Percentiles rank a stretch among this genome's conserved stretches.
phyloP scores from a whole-genome alignment of 768 basidiomycete genomes.

The Boletus sp. region DNA sequence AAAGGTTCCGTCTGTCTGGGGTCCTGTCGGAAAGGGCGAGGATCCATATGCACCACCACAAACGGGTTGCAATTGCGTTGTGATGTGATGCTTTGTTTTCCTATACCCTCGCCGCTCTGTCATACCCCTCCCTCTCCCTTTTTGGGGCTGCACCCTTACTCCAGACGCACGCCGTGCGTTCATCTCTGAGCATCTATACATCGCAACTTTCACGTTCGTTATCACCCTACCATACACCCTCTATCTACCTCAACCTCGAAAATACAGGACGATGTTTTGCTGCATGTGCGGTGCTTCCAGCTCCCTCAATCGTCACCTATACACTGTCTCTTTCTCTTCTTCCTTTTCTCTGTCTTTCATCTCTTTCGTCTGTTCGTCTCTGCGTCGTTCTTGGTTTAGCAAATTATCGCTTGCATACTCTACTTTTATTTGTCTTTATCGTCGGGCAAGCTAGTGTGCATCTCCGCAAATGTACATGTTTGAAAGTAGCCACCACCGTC shows the following conservation, averaged over 20 bases:
- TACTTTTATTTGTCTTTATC: slow-evolving; percentile 37
- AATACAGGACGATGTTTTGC: slow-evolving; percentile 27
- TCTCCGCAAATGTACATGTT: slow-evolving; percentile 31
- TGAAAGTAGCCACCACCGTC: slow-evolving; percentile 3
- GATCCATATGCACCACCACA: slow-evolving; percentile 90
- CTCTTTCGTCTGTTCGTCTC: neutral
- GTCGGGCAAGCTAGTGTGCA: slow-evolving; percentile 23
- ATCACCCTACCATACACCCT: slow-evolving; percentile 24
- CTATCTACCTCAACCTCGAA: slow-evolving; percentile 21
- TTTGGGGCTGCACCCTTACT: neutral
- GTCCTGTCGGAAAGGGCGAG: slow-evolving; percentile 81
- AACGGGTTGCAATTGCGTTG: slow-evolving; percentile 64
- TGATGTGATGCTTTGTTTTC: slow-evolving; percentile 54
- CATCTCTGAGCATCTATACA: slow-evolving; percentile 23
- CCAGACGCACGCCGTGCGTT: slow-evolving; percentile 15
- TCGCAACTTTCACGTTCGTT: slow-evolving; percentile 26
- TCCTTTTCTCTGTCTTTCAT: neutral
- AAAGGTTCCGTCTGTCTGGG: slow-evolving; percentile 93
- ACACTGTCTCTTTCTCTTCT: neutral
- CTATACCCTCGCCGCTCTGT: slow-evolving; percentile 32
- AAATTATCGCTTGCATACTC: slow-evolving; percentile 18
- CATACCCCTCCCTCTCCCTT: slow-evolving; percentile 29
- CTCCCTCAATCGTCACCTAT: slow-evolving; percentile 5
- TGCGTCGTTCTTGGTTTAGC: slow-evolving; percentile 22
- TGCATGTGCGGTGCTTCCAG: slow-evolving; percentile 23